Conservation (phyloP, 2,329 filamentous ascomycete genomes). For the Neofusicoccum sp. region DNA sequence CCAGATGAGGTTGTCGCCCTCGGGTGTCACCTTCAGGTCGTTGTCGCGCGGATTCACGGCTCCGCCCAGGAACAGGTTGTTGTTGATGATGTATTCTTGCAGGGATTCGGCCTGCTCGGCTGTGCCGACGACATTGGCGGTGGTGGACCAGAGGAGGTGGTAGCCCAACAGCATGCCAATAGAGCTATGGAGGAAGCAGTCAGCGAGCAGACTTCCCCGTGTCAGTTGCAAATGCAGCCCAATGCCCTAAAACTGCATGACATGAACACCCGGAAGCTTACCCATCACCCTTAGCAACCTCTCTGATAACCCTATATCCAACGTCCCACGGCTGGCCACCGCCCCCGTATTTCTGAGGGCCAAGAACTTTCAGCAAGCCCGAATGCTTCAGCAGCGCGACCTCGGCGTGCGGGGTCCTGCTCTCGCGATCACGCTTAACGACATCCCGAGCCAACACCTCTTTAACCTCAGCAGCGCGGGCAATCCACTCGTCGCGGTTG, state of each 20-base stretch:
- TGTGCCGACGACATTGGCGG: constrained; percentile 60
- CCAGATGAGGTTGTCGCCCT: constrained; percentile 58
- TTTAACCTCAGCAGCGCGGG: constrained; percentile 49
- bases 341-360: constrained; percentile 51
- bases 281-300: constrained; percentile 64
- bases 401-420: constrained; percentile 53
- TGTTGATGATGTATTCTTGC: constrained; percentile 57
- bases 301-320: constrained; percentile 59
- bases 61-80: constrained; percentile 66
- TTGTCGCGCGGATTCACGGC: constrained; percentile 64
- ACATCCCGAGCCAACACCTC: constrained; percentile 52
- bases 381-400: constrained; percentile 52
- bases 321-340: constrained; percentile 55
- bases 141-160: constrained; percentile 63
- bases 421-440: constrained; percentile 48
- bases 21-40: constrained; percentile 56
- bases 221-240: neutral
- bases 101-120: constrained; percentile 58
- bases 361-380: constrained; percentile 51
- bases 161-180: constrained; percentile 66
- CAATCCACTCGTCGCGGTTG: constrained; percentile 46
- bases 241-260: neutral
- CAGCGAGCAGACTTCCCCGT: neutral
- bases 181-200: constrained; percentile 39
- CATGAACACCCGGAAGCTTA: constrained; percentile 25